Conservation (phyloP, 148 eudicot genomes). For the Spergularia marina region DNA sequence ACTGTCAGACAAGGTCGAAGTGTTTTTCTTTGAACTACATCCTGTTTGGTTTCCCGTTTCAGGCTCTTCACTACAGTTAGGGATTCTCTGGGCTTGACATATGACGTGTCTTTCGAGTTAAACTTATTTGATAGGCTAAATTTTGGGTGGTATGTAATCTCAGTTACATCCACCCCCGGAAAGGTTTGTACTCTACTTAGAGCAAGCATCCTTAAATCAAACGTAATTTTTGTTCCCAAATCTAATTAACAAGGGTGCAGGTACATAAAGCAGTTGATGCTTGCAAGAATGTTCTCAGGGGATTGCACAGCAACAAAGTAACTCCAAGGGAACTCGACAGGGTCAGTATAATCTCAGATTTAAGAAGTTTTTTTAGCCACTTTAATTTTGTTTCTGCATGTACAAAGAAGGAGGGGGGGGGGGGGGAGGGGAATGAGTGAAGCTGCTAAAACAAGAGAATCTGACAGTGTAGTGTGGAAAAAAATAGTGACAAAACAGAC, state of each 20-base stretch:
- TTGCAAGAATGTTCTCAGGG: conserved; percentile 93
- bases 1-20: background rate
- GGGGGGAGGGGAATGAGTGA: background rate
- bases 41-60: conserved; percentile 20
- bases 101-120: conserved; percentile 92
- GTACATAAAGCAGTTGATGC: conserved; percentile 98
- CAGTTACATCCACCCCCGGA: conserved; percentile 95
- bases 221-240: background rate
- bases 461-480: background rate
- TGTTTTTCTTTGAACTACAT: conserved; percentile 1
- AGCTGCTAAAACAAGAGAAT: background rate
- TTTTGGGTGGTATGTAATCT: conserved; percentile 97
- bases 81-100: conserved; percentile 96
- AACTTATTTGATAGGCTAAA: conserved; percentile 88
- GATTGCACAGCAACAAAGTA: conserved; percentile 71
- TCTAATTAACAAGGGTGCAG: conserved; percentile 37
- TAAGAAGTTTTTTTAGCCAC: background rate
- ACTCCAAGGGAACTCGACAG: conserved; percentile 83
- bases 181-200: conserved; percentile 53
- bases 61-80: conserved; percentile 98
- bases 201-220: background rate
- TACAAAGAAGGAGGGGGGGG: too few relatives aligned
- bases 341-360: conserved; percentile 45
- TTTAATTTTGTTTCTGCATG: background rate
- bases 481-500: background rate